Conservation (phyloP, 257 asterid genomes). For the Parsonsia alboflavescens region DNA sequence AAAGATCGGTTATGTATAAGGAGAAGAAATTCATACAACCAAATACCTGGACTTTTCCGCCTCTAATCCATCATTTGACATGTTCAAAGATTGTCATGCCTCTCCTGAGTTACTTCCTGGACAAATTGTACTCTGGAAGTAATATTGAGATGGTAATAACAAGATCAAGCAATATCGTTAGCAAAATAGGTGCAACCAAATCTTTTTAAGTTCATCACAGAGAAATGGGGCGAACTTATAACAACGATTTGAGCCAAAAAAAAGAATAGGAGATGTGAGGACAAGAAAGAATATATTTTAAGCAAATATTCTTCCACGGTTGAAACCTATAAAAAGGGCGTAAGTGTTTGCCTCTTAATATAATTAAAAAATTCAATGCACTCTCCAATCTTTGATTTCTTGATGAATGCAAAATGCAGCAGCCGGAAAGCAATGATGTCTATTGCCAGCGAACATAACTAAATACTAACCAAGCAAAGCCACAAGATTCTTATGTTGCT, state of each 20-base stretch:
- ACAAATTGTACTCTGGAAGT: not conserved
- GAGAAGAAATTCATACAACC: no score
- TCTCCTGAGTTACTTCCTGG: not conserved
- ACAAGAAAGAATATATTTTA: not conserved
- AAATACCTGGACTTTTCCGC: not conserved
- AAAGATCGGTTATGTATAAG: no score
- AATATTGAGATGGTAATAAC: no score
- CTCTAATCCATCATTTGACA: not conserved
- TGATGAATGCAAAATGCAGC: not conserved
- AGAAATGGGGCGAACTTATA: not conserved
- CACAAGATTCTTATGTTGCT: conserved; percentile 20
- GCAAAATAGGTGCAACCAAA: not conserved
- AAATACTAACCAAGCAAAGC: not conserved
- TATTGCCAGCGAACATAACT: not conserved
- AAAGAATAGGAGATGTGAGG: not conserved
- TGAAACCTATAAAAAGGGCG: not conserved
- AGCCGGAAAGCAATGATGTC: not conserved
- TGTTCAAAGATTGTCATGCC: not conserved
- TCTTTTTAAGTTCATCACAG: not conserved
- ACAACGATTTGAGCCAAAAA: not conserved
- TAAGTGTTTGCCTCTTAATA: not conserved
- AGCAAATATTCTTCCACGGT: not conserved
- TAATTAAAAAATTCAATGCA: not conserved
- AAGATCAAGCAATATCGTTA: not conserved
- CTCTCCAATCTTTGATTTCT: not conserved